Evolutionary conservation across 148 eudicot species (phyloP).

Genomic region (Tetragonia tetragonoides): DNA sequence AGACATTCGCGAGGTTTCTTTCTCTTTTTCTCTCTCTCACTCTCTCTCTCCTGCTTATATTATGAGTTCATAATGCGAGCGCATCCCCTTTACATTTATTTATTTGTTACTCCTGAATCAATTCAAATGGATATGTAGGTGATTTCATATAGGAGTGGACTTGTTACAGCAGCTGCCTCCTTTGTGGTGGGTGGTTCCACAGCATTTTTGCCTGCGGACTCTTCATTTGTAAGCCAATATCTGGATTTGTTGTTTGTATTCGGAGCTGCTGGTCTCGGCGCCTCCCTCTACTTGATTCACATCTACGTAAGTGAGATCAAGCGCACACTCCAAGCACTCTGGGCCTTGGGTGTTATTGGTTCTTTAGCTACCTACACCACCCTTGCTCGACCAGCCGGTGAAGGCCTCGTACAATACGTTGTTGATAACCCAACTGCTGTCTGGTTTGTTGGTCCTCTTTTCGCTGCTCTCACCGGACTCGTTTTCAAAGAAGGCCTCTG

Average conservation of each 20-base stretch:
- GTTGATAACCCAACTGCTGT: conserved; percentile 63
- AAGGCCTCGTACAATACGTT: conserved; percentile 60
- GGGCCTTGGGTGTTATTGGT: conserved; percentile 67
- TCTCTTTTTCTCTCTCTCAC: background rate
- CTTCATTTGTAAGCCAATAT: conserved; percentile 25
- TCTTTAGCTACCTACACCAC: conserved; percentile 51
- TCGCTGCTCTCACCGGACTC: conserved; percentile 85
- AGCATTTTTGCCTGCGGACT: conserved; percentile 40
- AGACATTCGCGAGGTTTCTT: conserved; percentile 71
- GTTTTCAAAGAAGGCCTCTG: conserved; percentile 98
- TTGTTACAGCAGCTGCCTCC: conserved; percentile 75
- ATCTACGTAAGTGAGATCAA: conserved; percentile 81
- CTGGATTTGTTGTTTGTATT: conserved; percentile 49
- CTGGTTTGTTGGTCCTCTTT: conserved; percentile 87
- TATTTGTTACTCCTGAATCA: background rate
- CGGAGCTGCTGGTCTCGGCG: conserved; percentile 79
- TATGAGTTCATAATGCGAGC: too few relatives aligned
- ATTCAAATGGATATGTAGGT: conserved; percentile 38
- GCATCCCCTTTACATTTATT: too few relatives aligned
- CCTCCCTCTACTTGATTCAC: conserved; percentile 73
- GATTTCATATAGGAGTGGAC: conserved; percentile 70
- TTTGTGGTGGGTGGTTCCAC: conserved; percentile 66
- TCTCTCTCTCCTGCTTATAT: background rate
- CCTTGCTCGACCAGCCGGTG: conserved; percentile 65
- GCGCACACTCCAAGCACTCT: conserved; percentile 73